These are phyloP conservation scores for Amphibolis antarctica DNA, from an alignment of 106 monocot species.

Conservation along the genomic window DNA sequence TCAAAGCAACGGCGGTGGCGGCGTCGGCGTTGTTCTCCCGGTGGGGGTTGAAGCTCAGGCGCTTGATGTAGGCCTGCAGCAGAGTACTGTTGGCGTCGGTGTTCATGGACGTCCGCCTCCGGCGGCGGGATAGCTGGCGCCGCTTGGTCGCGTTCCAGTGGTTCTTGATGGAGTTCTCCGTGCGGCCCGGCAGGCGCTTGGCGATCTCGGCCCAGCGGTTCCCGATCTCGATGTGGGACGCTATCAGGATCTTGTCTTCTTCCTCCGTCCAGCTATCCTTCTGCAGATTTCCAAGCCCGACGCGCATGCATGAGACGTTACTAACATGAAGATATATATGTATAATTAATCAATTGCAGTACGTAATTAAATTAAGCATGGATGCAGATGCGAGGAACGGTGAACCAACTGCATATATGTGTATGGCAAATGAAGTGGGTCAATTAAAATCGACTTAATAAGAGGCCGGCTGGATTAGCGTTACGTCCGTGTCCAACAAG, in stretches of 20 bases:
- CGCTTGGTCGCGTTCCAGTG: conserved; percentile 95
- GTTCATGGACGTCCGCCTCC: conserved; percentile 26
- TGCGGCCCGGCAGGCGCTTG: conserved; percentile 60
- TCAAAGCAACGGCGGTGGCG: neutral
- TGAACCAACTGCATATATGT: too few species aligned
- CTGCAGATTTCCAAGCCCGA: conserved; percentile 14
- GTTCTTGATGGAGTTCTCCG: conserved; percentile 89
- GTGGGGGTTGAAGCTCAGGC: conserved; percentile 13
- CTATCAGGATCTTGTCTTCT: conserved; percentile 62
- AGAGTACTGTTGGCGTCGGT: conserved; percentile 38
- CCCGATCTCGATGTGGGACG: conserved; percentile 54
- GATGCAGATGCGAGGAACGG: too few species aligned
- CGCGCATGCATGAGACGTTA: neutral
- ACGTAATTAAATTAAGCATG: too few species aligned
- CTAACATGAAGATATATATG: neutral
- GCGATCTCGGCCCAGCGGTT: conserved; percentile 90
- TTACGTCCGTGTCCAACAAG: too few species aligned
- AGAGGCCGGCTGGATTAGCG: neutral
- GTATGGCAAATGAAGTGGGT: neutral
- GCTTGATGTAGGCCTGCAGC: conserved; percentile 67
- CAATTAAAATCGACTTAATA: too few species aligned
- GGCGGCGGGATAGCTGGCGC: conserved; percentile 37
- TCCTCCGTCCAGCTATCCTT: conserved; percentile 75
- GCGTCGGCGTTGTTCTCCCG: neutral
- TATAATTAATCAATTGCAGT: too few species aligned